Evolutionary conservation across 257 asterid species (phyloP).

Genomic region (Cordia subcordata): DNA sequence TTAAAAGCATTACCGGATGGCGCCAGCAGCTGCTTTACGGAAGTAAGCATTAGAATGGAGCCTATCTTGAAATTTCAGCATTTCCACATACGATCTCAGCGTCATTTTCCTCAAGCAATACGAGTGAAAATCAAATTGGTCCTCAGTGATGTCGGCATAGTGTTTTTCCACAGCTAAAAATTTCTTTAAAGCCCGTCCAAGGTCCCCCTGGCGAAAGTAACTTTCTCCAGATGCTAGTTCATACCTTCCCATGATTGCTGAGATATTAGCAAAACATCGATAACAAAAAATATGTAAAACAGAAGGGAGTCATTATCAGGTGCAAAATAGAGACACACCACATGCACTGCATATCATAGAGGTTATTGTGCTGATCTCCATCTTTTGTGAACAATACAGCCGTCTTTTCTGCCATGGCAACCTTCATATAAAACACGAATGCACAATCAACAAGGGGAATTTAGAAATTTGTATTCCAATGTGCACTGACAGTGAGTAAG

Average conservation of each 20-base stretch:
- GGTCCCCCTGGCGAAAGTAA: slow-evolving; percentile 84
- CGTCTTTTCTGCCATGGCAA: slow-evolving; percentile 83
- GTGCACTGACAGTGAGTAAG: neutral
- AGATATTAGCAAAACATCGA: neutral
- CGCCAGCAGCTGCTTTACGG: slow-evolving; percentile 89
- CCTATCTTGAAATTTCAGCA: slow-evolving; percentile 90
- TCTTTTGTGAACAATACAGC: slow-evolving; percentile 95
- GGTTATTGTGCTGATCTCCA: slow-evolving; percentile 96
- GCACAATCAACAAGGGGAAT: slow-evolving; percentile 11
- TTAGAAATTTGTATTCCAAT: neutral
- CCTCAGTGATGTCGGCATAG: slow-evolving; percentile 90
- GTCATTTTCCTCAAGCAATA: slow-evolving; percentile 98
- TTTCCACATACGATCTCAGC: slow-evolving; percentile 81
- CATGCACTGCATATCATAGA: slow-evolving; percentile 99
- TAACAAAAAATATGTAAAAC: neutral
- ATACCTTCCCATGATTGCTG: slow-evolving; percentile 44
- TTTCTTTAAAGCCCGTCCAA: slow-evolving; percentile 97
- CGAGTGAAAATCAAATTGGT: slow-evolving; percentile 96
- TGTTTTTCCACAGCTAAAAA: slow-evolving; percentile 97
- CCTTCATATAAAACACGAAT: slow-evolving; percentile 51
- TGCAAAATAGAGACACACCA: slow-evolving; percentile 46
- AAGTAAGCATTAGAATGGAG: slow-evolving; percentile 91
- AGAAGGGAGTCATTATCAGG: neutral
- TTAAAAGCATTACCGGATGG: slow-evolving; percentile 52
- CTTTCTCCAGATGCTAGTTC: slow-evolving; percentile 97